Conservation (phyloP, 148 eudicot species). For the Suaeda aralocaspica region DNA sequence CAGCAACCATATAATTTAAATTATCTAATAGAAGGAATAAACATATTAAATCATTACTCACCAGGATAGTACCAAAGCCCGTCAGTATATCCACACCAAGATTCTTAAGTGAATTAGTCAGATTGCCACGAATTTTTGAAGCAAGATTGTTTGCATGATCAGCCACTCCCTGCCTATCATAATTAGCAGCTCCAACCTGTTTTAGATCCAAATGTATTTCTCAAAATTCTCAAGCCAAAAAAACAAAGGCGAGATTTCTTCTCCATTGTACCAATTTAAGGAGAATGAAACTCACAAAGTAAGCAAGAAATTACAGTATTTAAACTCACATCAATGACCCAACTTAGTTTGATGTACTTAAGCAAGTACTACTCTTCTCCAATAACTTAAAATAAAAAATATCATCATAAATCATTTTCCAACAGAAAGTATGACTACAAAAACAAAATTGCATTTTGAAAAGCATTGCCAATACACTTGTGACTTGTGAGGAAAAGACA, state of each 20-base stretch:
- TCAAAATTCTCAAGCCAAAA: slow-evolving; percentile 8
- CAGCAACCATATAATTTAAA: neutral
- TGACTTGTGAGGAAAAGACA: neutral
- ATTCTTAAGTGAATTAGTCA: slow-evolving; percentile 86
- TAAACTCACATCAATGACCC: no score
- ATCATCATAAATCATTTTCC: neutral
- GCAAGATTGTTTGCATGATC: slow-evolving; percentile 96
- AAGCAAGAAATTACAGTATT: no score
- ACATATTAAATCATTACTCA: slow-evolving; percentile 28
- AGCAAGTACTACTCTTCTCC: neutral
- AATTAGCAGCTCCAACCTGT: slow-evolving; percentile 95
- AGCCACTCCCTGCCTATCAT: slow-evolving; percentile 96
- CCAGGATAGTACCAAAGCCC: slow-evolving; percentile 84
- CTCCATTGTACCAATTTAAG: neutral
- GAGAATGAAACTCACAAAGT: neutral
- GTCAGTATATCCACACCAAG: slow-evolving; percentile 97
- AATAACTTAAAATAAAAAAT: neutral
- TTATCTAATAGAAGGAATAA: neutral
- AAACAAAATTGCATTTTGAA: neutral
- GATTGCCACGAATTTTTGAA: slow-evolving; percentile 73
- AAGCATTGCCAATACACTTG: neutral
- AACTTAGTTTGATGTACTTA: neutral
- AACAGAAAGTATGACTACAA: neutral
- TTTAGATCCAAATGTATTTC: slow-evolving; percentile 4
- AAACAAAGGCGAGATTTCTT: neutral